Evolutionary conservation across 2,329 filamentous ascomycete species (phyloP).

Genomic region (Ambrosiella beaveri): DNA sequence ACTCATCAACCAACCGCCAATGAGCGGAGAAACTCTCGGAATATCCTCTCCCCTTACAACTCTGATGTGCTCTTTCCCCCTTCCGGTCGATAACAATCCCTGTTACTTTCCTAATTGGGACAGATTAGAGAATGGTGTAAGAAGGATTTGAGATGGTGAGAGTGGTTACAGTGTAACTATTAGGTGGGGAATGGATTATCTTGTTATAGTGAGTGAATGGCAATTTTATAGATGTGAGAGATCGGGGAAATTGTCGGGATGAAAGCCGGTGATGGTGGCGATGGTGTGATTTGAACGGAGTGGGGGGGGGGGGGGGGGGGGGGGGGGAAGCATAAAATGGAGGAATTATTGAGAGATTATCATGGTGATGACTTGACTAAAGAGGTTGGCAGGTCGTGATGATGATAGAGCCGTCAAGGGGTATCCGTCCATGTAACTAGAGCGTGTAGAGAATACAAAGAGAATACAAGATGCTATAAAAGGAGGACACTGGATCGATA

Average conservation of each 20-base stretch:
- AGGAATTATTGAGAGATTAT: too few relatives aligned
- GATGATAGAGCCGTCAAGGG: too few relatives aligned
- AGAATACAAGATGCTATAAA: too few relatives aligned
- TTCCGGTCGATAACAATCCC: not conserved
- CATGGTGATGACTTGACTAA: too few relatives aligned
- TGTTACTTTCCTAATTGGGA: not conserved
- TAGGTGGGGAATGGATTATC: not conserved
- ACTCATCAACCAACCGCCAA: not conserved
- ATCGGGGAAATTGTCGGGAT: not conserved
- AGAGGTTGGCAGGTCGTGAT: too few relatives aligned
- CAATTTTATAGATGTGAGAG: not conserved
- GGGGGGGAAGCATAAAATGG: too few relatives aligned
- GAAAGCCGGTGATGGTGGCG: too few relatives aligned
- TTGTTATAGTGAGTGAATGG: not conserved
- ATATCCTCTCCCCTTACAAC: not conserved
- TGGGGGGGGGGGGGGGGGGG: too few relatives aligned
- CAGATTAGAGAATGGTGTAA: constrained; percentile 3
- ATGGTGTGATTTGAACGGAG: too few relatives aligned
- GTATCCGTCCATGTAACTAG: too few relatives aligned
- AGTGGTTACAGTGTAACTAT: not conserved
- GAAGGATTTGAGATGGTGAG: not conserved
- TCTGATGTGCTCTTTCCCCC: not conserved
- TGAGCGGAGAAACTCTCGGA: constrained; percentile 2
- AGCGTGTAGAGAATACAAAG: too few relatives aligned
- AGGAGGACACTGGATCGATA: not conserved